phyloP scores from a whole-genome alignment of 1,139 yeast genomes.

The Protomyces pachydermus region DNA sequence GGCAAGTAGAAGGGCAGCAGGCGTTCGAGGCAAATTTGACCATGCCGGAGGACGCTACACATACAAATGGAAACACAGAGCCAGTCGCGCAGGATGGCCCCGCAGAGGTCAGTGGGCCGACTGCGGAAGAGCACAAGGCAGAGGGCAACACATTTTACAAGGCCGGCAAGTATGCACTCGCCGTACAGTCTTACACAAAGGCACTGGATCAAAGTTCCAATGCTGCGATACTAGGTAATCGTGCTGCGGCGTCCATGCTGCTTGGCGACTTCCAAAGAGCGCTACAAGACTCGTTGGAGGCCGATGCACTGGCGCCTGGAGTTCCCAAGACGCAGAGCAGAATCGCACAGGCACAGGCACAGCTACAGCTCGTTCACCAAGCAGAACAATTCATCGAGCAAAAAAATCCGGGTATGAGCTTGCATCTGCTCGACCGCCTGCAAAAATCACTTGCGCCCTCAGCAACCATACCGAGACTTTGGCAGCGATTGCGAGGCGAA shows the following conservation, averaged over 20 bases:
- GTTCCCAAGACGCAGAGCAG: slow-evolving; percentile 40
- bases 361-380: slow-evolving; percentile 35
- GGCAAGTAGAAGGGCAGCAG: too few species aligned
- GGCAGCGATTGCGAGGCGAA: slow-evolving; percentile 41
- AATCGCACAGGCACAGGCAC: slow-evolving; percentile 40
- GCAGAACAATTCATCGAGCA: slow-evolving; percentile 35
- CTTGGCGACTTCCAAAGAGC: slow-evolving; percentile 55
- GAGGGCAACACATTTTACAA: slow-evolving; percentile 43
- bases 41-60: not conserved
- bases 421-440: slow-evolving; percentile 42
- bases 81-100: not conserved
- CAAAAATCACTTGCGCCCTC: slow-evolving; percentile 40
- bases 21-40: too few species aligned
- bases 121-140: slow-evolving; percentile 39
- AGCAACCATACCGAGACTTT: slow-evolving; percentile 39
- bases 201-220: slow-evolving; percentile 43
- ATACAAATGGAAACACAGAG: not conserved
- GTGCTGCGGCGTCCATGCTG: slow-evolving; percentile 72
- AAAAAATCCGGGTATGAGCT: slow-evolving; percentile 36
- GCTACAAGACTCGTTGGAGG: slow-evolving; percentile 45
- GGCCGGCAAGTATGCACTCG: slow-evolving; percentile 40
- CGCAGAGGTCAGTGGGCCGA: not conserved
- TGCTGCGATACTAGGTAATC: slow-evolving; percentile 59
- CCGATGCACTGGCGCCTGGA: slow-evolving; percentile 40
- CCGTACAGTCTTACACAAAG: slow-evolving; percentile 40